Evolutionary conservation across 1,284 basidiomycete species (phyloP).

Genomic region (Schizopora paradoxa): DNA sequence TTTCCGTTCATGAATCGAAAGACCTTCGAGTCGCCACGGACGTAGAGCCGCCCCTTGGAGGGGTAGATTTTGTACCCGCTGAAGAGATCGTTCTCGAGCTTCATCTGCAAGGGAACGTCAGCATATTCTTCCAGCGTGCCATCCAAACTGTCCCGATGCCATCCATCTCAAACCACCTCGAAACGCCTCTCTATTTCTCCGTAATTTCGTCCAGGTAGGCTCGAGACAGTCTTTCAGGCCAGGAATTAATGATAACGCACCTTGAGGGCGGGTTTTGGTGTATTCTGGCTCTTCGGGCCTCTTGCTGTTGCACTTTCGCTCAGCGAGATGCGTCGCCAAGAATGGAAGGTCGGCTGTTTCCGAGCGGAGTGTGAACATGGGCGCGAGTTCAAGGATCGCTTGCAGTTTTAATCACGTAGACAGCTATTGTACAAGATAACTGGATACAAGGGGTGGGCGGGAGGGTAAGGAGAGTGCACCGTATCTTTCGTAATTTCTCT

Average conservation of each 20-base stretch:
- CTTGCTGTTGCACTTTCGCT: too few relatives aligned
- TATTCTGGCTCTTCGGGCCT: too few relatives aligned
- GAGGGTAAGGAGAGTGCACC: too few relatives aligned
- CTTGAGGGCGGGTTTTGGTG: slow-evolving; percentile 9
- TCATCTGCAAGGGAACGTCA: slow-evolving; percentile 48
- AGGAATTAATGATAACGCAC: slow-evolving; percentile 4
- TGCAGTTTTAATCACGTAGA: too few relatives aligned
- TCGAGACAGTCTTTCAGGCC: not conserved
- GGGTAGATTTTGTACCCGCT: slow-evolving; percentile 97
- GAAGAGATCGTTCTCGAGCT: slow-evolving; percentile 96
- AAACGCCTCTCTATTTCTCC: not conserved
- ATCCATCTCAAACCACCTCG: slow-evolving; percentile 5
- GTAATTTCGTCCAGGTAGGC: not conserved
- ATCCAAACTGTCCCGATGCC: slow-evolving; percentile 5
- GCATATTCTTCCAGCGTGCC: not conserved
- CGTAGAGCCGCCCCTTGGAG: slow-evolving; percentile 91
- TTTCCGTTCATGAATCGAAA: slow-evolving; percentile 91
- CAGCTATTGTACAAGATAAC: too few relatives aligned
- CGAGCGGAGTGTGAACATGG: too few relatives aligned
- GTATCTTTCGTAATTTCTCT: too few relatives aligned
- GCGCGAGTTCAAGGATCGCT: too few relatives aligned
- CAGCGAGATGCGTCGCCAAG: too few relatives aligned
- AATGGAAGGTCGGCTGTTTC: too few relatives aligned
- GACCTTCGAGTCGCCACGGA: slow-evolving; percentile 94
- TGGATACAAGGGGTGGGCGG: too few relatives aligned